These are phyloP conservation scores for Trichosporon faecale DNA, from an alignment of 1,284 basidiomycete genomes.

Conservation along the genomic window DNA sequence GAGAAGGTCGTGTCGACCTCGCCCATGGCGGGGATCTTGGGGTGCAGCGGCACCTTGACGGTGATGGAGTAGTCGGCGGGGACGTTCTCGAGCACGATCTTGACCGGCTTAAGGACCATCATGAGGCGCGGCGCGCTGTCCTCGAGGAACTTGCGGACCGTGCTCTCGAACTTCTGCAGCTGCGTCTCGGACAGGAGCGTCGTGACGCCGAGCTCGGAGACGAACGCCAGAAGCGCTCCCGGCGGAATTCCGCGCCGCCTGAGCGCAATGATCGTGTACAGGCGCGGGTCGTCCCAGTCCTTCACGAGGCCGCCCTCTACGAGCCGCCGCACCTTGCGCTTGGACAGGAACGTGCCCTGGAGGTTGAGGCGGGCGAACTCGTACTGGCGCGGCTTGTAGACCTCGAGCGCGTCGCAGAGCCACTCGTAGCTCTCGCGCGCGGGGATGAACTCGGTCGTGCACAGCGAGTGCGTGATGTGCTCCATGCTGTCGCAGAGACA, in stretches of 20 bases:
- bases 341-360: constrained; percentile 94
- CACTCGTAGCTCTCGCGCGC: constrained; percentile 98
- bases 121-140: constrained; percentile 81
- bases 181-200: constrained; percentile 82
- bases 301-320: constrained; percentile 80
- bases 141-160: constrained; percentile 86
- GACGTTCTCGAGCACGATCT: constrained; percentile 86
- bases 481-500: constrained; percentile 98
- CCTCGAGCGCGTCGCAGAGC: constrained; percentile 92
- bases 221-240: constrained; percentile 89
- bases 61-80: constrained; percentile 78
- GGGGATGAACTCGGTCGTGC: constrained; percentile 95
- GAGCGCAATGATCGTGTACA: constrained; percentile 94
- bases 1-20: constrained; percentile 81
- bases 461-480: constrained; percentile 97
- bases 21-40: constrained; percentile 87
- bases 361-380: constrained; percentile 93
- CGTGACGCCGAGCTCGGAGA: constrained; percentile 88
- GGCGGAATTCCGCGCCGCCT: constrained; percentile 93
- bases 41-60: constrained; percentile 89
- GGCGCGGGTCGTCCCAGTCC: constrained; percentile 98
- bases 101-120: constrained; percentile 89
- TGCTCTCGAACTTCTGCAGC: constrained; percentile 83
- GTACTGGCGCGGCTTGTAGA: constrained; percentile 98
- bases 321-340: constrained; percentile 89